These are phyloP conservation scores for Microdochium trichocladiopsis DNA, from an alignment of 2,329 filamentous ascomycete species.

Conservation along the genomic window DNA sequence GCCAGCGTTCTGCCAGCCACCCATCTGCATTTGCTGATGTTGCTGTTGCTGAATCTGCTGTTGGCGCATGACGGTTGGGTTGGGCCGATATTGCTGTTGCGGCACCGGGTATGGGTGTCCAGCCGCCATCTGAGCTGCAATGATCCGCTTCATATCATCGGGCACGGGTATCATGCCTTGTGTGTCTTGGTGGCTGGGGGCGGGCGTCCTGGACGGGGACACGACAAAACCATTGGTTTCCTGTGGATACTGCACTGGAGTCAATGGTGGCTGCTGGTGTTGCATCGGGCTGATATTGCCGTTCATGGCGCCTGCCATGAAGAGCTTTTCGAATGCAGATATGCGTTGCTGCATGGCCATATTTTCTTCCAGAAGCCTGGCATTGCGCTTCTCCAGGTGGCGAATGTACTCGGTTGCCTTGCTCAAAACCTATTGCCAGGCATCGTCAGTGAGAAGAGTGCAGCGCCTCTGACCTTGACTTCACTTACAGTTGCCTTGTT, in stretches of 20 bases:
- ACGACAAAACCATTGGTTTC: conserved; percentile 33
- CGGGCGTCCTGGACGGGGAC: conserved; percentile 28
- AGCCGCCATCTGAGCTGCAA: conserved; percentile 48
- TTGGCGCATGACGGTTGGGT: conserved; percentile 41
- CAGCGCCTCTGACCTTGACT: neutral
- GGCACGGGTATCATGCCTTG: conserved; percentile 60
- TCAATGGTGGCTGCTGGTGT: conserved; percentile 34
- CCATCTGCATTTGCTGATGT: conserved; percentile 39
- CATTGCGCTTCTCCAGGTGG: conserved; percentile 87
- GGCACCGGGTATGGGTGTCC: conserved; percentile 44
- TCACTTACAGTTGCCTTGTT: conserved; percentile 85
- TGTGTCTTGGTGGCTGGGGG: conserved; percentile 32
- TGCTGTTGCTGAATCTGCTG: conserved; percentile 50
- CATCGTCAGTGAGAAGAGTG: conserved; percentile 9
- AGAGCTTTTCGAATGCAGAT: conserved; percentile 69
- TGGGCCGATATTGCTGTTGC: conserved; percentile 27
- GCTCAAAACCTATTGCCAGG: conserved; percentile 57
- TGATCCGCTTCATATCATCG: conserved; percentile 57
- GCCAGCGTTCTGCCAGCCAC: conserved; percentile 44
- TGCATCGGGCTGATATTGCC: conserved; percentile 48
- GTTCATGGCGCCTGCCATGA: conserved; percentile 68
- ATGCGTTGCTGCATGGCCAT: conserved; percentile 70
- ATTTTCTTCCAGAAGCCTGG: conserved; percentile 75
- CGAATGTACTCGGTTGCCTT: conserved; percentile 96
- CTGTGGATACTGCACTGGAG: conserved; percentile 43